Evolutionary conservation across 805 yeast genomes (phyloP).

Genomic region (Teunomyces gatunensis): DNA sequence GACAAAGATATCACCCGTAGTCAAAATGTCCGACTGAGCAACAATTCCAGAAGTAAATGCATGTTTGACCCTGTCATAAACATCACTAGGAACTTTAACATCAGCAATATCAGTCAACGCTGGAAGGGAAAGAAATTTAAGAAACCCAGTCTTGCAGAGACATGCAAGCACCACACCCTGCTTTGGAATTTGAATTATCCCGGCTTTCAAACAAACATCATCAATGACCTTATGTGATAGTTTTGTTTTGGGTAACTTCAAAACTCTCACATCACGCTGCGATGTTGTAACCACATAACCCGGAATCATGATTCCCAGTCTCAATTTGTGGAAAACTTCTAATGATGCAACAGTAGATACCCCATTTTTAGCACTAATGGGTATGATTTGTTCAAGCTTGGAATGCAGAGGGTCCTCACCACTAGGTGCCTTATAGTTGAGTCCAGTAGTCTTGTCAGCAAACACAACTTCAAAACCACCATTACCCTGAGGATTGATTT

Average conservation of each 20-base stretch:
- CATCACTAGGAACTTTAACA: slow-evolving; percentile 35
- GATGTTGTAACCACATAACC: slow-evolving; percentile 62
- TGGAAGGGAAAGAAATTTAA: slow-evolving; percentile 55
- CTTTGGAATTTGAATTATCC: slow-evolving; percentile 46
- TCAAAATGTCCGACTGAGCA: slow-evolving; percentile 30
- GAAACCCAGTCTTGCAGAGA: slow-evolving; percentile 44
- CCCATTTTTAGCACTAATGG: slow-evolving; percentile 60
- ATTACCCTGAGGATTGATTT: slow-evolving; percentile 57
- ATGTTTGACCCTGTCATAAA: slow-evolving; percentile 19
- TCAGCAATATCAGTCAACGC: slow-evolving; percentile 57
- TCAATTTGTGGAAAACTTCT: slow-evolving; percentile 53
- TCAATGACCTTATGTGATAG: slow-evolving; percentile 62
- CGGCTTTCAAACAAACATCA: slow-evolving; percentile 43
- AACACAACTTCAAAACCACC: slow-evolving; percentile 61
- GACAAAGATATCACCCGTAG: slow-evolving; percentile 57
- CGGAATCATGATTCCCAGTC: slow-evolving; percentile 58
- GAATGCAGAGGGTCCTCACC: slow-evolving; percentile 48
- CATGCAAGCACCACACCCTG: slow-evolving; percentile 49
- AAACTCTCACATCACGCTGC: slow-evolving; percentile 56
- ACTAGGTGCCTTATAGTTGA: slow-evolving; percentile 28
- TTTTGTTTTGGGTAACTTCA: slow-evolving; percentile 60
- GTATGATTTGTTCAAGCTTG: slow-evolving; percentile 53
- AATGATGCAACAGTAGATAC: slow-evolving; percentile 62
- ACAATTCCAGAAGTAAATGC: slow-evolving; percentile 21
- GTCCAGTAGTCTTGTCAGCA: slow-evolving; percentile 40